Evolutionary conservation across 2,329 filamentous ascomycete genomes (phyloP).

Genomic region (Stagonosporopsis tanaceti): DNA sequence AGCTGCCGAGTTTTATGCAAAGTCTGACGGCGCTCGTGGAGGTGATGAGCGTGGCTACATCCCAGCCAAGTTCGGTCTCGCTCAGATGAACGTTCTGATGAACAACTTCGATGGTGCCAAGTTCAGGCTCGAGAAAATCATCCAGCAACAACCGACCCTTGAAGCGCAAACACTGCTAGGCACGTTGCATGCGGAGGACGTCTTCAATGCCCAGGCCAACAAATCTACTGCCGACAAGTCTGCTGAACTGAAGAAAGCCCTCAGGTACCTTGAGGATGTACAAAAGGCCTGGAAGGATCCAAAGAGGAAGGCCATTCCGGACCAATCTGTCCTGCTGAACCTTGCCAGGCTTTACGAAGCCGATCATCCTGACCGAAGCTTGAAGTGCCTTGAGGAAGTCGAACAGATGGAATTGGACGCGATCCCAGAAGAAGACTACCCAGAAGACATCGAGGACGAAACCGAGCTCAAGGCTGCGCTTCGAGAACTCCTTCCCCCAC

Average conservation of each 20-base stretch:
- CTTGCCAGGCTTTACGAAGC: conserved; percentile 89
- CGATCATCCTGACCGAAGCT: conserved; percentile 85
- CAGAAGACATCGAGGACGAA: conserved; percentile 59
- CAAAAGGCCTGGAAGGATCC: conserved; percentile 90
- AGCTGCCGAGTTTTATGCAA: conserved; percentile 85
- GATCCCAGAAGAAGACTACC: conserved; percentile 73
- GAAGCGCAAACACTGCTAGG: conserved; percentile 94
- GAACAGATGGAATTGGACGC: conserved; percentile 88
- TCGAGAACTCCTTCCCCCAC: conserved; percentile 82
- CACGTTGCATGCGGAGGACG: conserved; percentile 91
- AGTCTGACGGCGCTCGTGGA: conserved; percentile 89
- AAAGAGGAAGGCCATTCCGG: conserved; percentile 81
- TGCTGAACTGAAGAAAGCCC: conserved; percentile 84
- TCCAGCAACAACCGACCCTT: conserved; percentile 80
- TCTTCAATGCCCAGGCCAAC: conserved; percentile 78
- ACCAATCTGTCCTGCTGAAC: conserved; percentile 88
- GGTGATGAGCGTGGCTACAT: conserved; percentile 90
- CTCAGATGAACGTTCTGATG: conserved; percentile 85
- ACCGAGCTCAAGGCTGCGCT: conserved; percentile 66
- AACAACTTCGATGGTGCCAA: conserved; percentile 91
- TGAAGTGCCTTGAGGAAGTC: conserved; percentile 90
- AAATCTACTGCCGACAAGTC: conserved; percentile 86
- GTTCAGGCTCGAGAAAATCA: conserved; percentile 90
- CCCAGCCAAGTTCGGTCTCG: conserved; percentile 92
- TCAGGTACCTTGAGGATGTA: conserved; percentile 82